A percentile compares a stretch with the other conserved stretches of the same genome.
Evolutionary conservation across 1,284 basidiomycete species (phyloP).

Genomic region (Flammula alnicola): DNA sequence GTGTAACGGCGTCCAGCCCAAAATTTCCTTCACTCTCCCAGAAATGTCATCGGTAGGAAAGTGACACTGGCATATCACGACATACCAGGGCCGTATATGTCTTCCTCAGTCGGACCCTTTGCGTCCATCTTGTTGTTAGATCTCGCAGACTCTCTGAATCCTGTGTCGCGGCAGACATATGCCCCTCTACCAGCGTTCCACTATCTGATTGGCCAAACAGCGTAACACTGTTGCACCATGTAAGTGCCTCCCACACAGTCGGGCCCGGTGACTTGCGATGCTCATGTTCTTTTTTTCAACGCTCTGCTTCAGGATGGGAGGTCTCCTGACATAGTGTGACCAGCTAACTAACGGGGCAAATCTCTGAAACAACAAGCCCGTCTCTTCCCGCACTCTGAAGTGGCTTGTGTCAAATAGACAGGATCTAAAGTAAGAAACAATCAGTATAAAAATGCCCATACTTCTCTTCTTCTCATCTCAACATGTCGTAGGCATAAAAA

Average conservation of each 20-base stretch:
- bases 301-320: no score
- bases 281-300: conserved; percentile 4
- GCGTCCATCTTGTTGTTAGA: conserved; percentile 11
- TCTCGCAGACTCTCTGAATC: not conserved
- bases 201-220: no score
- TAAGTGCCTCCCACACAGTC: conserved; percentile 1
- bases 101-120: conserved; percentile 13
- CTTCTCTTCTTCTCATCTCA: conserved; percentile 13
- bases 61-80: conserved; percentile 18
- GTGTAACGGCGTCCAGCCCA: conserved; percentile 6
- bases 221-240: no score
- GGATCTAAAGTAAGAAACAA: conserved; percentile 17
- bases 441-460: conserved; percentile 13
- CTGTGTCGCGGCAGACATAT: not conserved
- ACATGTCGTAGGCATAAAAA: conserved; percentile 5
- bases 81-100: conserved; percentile 14
- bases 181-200: conserved; percentile 1
- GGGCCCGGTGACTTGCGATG: conserved; percentile 11
- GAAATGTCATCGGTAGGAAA: conserved; percentile 8
- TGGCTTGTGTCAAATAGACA: conserved; percentile 10
- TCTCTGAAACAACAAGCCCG: not conserved
- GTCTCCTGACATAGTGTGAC: not conserved
- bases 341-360: conserved; percentile 1
- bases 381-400: conserved; percentile 6
- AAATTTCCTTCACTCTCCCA: conserved; percentile 10